These are phyloP conservation scores for Metschnikowia baotianmanensis DNA, from an alignment of 805 yeast genomes.

Conservation along the genomic window DNA sequence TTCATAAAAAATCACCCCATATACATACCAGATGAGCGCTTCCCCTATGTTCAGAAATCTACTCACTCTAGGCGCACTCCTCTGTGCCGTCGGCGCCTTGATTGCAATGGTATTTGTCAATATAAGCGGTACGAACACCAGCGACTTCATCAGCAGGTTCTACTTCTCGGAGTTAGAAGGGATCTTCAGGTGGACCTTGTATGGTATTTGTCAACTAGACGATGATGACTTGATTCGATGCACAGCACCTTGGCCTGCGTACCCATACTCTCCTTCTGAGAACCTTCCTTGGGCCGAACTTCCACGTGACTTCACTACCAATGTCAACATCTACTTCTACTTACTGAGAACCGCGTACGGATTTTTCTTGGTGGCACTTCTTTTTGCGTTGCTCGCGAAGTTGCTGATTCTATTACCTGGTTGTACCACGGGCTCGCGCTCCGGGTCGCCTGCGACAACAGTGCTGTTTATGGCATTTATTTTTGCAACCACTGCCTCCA, in stretches of 20 bases:
- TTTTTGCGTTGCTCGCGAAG: conserved; percentile 53
- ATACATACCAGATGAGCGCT: not conserved
- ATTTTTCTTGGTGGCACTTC: conserved; percentile 50
- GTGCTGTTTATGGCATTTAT: conserved; percentile 30
- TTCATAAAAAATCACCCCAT: not conserved
- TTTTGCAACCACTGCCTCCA: conserved; percentile 45
- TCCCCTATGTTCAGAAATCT: conserved; percentile 26
- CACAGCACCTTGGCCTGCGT: conserved; percentile 23
- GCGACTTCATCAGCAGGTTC: conserved; percentile 21
- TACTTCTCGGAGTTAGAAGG: conserved; percentile 28
- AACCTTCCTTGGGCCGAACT: conserved; percentile 27
- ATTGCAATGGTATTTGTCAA: conserved; percentile 26
- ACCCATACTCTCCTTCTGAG: conserved; percentile 32
- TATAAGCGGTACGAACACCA: conserved; percentile 25
- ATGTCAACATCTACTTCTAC: conserved; percentile 57
- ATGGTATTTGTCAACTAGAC: conserved; percentile 24
- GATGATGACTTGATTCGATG: conserved; percentile 22
- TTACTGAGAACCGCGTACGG: conserved; percentile 49
- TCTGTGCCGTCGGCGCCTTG: conserved; percentile 24
- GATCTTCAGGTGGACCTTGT: conserved; percentile 30
- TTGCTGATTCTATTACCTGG: conserved; percentile 30
- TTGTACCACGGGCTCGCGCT: conserved; percentile 8
- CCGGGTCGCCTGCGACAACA: conserved; percentile 12
- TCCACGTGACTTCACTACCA: conserved; percentile 50
- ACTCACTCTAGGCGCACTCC: conserved; percentile 24